Base-by-base conservation (phyloP, 495 filamentous ascomycete species). In the Neurospora tetrasperma region DNA sequence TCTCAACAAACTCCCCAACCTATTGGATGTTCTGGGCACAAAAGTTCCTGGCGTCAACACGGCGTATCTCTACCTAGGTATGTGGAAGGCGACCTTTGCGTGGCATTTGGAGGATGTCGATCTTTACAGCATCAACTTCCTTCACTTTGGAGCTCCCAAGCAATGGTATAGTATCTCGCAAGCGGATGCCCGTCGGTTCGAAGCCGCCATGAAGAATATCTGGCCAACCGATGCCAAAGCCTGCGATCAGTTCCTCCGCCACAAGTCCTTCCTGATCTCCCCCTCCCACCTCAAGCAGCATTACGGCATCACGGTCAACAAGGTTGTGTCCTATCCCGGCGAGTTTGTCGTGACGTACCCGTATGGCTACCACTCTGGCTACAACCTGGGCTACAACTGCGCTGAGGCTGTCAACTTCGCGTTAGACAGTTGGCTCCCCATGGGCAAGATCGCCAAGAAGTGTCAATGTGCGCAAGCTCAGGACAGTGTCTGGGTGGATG, bases 161-260 rank as follows among this genome's bases (percentile, higher is more conserved):
- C 96, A 99, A 79, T 99, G 96, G 96, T 99, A 99, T 83, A 97
- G 94, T 80, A 99, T 99, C 73, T 97, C 95, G 2, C 96, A 98
- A 79, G 91, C 91, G 71, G 96, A 99, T 81, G 96, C 96, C n/a
- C 87, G 93, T 69, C 88, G 90, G 11, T 99, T 99, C 79, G 96
- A 99, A 82, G 89, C 90, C 10, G 94, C 93, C 68, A 99, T 99
- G 96, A 94, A 92, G 79, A 93, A 89, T 72, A 92, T 97, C 71
- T 99, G 94, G 93, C 93, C 95, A 4, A 92, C 90, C 39, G 96
- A 98, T 79, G 93, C 94, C n/a, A 99, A 98, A 82, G 94, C 92
- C 68, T 99, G 96, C 78, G 90, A 94, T 74, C 96, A 99, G 76
- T 99, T 99, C 79, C 87, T 99, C 9, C 92, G 96, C 39, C 96